Percentiles rank a stretch among this genome's conserved stretches.
These are phyloP conservation scores for Medicago ruthenica DNA, from an alignment of 306 rosid genomes.

Conservation along the genomic window DNA sequence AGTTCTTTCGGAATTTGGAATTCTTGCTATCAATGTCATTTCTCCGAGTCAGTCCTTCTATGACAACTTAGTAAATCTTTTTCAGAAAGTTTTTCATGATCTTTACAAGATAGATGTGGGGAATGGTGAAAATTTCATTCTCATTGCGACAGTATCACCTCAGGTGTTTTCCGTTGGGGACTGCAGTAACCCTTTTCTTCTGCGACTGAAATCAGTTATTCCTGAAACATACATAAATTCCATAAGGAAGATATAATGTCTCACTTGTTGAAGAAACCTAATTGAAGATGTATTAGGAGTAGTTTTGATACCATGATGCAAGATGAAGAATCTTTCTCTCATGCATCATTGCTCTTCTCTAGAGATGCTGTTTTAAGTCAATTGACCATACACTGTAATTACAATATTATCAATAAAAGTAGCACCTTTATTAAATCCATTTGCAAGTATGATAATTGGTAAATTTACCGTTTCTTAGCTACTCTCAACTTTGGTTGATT, in stretches of 20 bases:
- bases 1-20: slow-evolving; percentile 67
- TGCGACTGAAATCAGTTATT: slow-evolving; percentile 54
- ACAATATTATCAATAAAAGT: slow-evolving; percentile 1
- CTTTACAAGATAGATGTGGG: slow-evolving; percentile 73
- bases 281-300: neutral
- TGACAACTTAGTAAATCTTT: slow-evolving; percentile 49
- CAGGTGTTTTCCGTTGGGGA: slow-evolving; percentile 40
- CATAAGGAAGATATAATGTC: slow-evolving; percentile 49
- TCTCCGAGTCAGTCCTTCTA: slow-evolving; percentile 57
- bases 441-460: slow-evolving; percentile 10
- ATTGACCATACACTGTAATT: slow-evolving; percentile 2
- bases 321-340: neutral
- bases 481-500: slow-evolving; percentile 18
- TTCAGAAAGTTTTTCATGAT: slow-evolving; percentile 61
- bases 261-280: slow-evolving; percentile 9
- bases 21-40: slow-evolving; percentile 73
- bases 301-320: slow-evolving; percentile 8
- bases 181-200: slow-evolving; percentile 51
- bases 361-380: slow-evolving; percentile 35
- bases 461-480: slow-evolving; percentile 10
- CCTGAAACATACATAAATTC: slow-evolving; percentile 65
- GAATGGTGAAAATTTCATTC: slow-evolving; percentile 77
- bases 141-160: slow-evolving; percentile 58
- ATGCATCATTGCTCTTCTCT: neutral
- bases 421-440: neutral